Conservation (phyloP, 2,329 filamentous ascomycete genomes). For the Dothideomycetes sp. region DNA sequence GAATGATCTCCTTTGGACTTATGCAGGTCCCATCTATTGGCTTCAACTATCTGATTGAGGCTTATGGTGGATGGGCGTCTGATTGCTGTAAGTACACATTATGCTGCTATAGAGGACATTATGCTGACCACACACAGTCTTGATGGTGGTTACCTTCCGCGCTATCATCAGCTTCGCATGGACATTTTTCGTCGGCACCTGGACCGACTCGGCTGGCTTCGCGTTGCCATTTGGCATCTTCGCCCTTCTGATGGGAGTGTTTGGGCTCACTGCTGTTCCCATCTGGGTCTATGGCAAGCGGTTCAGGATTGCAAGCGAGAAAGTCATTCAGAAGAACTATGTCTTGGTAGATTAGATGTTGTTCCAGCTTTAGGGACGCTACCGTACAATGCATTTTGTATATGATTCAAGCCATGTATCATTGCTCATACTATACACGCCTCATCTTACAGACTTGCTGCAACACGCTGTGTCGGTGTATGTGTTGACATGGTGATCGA, state of each 20-base stretch:
- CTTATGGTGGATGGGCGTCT: conserved; percentile 19
- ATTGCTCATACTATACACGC: too few species aligned
- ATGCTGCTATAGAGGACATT: not conserved
- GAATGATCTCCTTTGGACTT: conserved; percentile 29
- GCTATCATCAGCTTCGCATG: conserved; percentile 42
- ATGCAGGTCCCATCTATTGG: conserved; percentile 32
- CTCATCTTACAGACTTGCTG: too few species aligned
- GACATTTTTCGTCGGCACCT: conserved; percentile 42
- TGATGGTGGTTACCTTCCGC: conserved; percentile 39
- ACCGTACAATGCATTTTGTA: too few species aligned
- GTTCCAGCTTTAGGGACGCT: too few species aligned
- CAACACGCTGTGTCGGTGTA: too few species aligned
- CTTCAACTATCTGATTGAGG: conserved; percentile 31
- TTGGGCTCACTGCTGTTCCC: conserved; percentile 28
- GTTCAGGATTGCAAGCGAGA: conserved; percentile 26
- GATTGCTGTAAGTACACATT: conserved; percentile 33
- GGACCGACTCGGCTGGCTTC: conserved; percentile 32
- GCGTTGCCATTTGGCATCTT: conserved; percentile 44
- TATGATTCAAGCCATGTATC: too few species aligned
- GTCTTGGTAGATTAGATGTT: not conserved
- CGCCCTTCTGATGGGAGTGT: conserved; percentile 40
- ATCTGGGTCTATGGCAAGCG: conserved; percentile 30
- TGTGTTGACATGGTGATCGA: too few species aligned
- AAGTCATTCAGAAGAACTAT: not conserved
- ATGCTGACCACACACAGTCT: conserved; percentile 24